Percentiles rank a stretch among this genome's conserved stretches.
Evolutionary conservation across 139 green algal species (phyloP).

Genomic region (Volvox africanus): DNA sequence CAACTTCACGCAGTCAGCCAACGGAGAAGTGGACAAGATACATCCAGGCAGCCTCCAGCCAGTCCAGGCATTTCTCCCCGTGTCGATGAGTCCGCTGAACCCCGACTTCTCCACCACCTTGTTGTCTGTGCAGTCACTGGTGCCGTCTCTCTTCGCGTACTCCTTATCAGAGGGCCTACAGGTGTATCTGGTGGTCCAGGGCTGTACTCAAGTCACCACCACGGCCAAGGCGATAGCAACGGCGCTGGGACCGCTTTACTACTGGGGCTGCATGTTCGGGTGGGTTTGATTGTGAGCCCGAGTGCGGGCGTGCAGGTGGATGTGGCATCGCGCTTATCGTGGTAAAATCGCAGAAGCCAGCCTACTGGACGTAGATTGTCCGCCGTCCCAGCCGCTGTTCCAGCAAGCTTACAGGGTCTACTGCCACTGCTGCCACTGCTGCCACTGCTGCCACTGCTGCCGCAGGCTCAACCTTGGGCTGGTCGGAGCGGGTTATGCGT

Average conservation of each 20-base stretch:
- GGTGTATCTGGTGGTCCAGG: slow-evolving; percentile 33
- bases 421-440: not conserved
- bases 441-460: not conserved
- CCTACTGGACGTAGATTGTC: too few species aligned
- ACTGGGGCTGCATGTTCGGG: slow-evolving; percentile 49
- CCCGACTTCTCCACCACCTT: too few species aligned
- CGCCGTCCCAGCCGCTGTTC: too few species aligned
- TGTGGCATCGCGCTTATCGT: too few species aligned
- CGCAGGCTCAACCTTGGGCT: slow-evolving; percentile 58
- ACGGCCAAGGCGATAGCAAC: slow-evolving; percentile 35
- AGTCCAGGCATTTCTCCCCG: too few species aligned
- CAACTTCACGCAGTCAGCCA: too few species aligned
- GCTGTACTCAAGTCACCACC: not conserved
- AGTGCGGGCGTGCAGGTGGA: too few species aligned
- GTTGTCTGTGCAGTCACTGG: slow-evolving; percentile 37
- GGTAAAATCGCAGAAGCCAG: too few species aligned
- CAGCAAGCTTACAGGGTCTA: too few species aligned
- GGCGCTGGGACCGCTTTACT: slow-evolving; percentile 28
- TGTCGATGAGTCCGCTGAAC: too few species aligned
- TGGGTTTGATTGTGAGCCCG: not conserved
- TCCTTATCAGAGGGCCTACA: slow-evolving; percentile 52
- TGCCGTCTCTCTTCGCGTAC: slow-evolving; percentile 53
- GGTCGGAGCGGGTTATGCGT: slow-evolving; percentile 71
- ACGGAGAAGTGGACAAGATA: too few species aligned
- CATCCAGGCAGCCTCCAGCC: too few species aligned